A percentile compares a stretch with the other conserved stretches of the same genome.
Conservation (phyloP, 129 eudicot genomes). For the Dittrichia graveolens region DNA sequence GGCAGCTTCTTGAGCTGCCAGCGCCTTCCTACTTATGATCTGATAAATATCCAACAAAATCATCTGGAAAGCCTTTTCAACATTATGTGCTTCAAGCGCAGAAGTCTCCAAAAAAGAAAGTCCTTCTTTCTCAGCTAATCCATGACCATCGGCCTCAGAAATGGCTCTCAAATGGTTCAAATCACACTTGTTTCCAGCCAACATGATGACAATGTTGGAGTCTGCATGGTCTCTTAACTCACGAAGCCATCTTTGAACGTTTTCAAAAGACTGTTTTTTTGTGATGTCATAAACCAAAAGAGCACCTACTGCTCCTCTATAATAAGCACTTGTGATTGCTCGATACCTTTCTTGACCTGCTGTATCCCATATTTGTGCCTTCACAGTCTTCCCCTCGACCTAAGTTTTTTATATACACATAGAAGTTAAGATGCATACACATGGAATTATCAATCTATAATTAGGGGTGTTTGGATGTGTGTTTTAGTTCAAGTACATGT, state of each 20-base stretch:
- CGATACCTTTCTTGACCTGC: slow-evolving; percentile 92
- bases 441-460: too few relatives aligned
- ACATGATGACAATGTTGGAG: slow-evolving; percentile 82
- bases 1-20: slow-evolving; percentile 77
- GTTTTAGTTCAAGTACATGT: too few relatives aligned
- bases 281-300: slow-evolving; percentile 73
- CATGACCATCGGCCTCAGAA: slow-evolving; percentile 50
- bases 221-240: slow-evolving; percentile 84
- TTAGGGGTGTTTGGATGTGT: too few relatives aligned
- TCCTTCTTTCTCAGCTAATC: slow-evolving; percentile 63
- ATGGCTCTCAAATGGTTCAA: slow-evolving; percentile 65
- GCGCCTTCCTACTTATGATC: slow-evolving; percentile 70
- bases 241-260: slow-evolving; percentile 77
- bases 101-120: slow-evolving; percentile 87
- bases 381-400: slow-evolving; percentile 88
- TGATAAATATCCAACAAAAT: slow-evolving; percentile 74
- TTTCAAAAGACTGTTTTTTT: slow-evolving; percentile 72
- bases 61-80: slow-evolving; percentile 76
- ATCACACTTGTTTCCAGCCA: slow-evolving; percentile 75
- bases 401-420: not conserved
- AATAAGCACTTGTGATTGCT: slow-evolving; percentile 83
- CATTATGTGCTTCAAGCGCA: slow-evolving; percentile 75
- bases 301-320: slow-evolving; percentile 82
- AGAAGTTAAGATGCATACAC: too few relatives aligned
- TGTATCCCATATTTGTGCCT: slow-evolving; percentile 96